These are phyloP conservation scores for Pulveroboletus sp. DNA, from an alignment of 768 basidiomycete species.

Conservation along the genomic window DNA sequence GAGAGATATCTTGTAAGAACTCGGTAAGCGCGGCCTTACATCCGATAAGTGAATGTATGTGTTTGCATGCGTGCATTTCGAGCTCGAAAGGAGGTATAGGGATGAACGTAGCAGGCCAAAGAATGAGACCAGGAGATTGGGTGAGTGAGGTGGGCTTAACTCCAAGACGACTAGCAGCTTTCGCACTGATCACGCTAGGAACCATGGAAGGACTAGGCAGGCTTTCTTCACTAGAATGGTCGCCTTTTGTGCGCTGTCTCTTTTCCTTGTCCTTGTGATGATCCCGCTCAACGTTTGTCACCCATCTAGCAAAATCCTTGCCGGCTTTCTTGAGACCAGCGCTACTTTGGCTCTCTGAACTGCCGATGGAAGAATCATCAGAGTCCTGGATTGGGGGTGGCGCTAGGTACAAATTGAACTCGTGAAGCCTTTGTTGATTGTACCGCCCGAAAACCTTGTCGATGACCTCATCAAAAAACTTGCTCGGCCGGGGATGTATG, in stretches of 20 bases:
- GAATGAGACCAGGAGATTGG: constrained; percentile 60
- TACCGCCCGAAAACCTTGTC: constrained; percentile 48
- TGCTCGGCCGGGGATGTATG: constrained; percentile 48
- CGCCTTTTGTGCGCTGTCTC: constrained; percentile 18
- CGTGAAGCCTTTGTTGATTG: constrained; percentile 39
- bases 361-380: constrained; percentile 19
- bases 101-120: constrained; percentile 57
- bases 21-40: constrained; percentile 55
- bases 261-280: constrained; percentile 27
- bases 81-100: constrained; percentile 54
- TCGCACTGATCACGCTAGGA: constrained; percentile 30
- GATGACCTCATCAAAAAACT: constrained; percentile 44
- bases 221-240: constrained; percentile 27
- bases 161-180: constrained; percentile 38
- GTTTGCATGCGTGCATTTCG: constrained; percentile 72
- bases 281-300: constrained; percentile 34
- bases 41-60: constrained; percentile 59
- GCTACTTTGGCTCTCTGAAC: constrained; percentile 25
- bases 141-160: constrained; percentile 25
- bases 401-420: constrained; percentile 54
- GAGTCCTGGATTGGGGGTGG: constrained; percentile 33
- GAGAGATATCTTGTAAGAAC: constrained; percentile 37
- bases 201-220: constrained; percentile 15
- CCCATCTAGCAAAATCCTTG: constrained; percentile 34
- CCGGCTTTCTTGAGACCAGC: constrained; percentile 25